Percentiles rank a stretch among this genome's conserved stretches.
Evolutionary conservation across 768 basidiomycete genomes (phyloP).

Genomic region (Naganishia kalamii): DNA sequence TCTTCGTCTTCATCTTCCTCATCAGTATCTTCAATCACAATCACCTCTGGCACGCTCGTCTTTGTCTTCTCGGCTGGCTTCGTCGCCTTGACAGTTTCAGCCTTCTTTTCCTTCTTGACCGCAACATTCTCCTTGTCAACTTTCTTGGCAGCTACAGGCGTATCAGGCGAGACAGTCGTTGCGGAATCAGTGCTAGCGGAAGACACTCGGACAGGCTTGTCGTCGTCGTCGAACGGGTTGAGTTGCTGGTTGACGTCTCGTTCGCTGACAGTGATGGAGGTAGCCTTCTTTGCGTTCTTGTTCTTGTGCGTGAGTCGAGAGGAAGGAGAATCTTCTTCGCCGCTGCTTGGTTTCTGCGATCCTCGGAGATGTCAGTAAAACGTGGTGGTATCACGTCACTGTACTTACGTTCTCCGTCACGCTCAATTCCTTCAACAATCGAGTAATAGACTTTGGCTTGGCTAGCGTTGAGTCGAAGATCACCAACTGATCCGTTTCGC

Average conservation of each 20-base stretch:
- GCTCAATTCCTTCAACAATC: conserved; percentile 10
- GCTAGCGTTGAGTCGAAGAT: background rate
- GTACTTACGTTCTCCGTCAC: conserved; percentile 9
- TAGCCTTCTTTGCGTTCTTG: background rate
- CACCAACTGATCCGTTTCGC: background rate
- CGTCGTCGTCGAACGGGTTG: conserved; percentile 10
- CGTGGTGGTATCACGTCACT: no score
- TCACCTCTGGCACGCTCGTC: background rate
- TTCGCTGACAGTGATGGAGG: background rate
- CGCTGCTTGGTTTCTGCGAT: conserved; percentile 3
- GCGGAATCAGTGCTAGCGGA: conserved; percentile 13
- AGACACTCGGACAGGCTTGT: conserved; percentile 12
- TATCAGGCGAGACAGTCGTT: conserved; percentile 5
- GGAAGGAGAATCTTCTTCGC: conserved; percentile 9
- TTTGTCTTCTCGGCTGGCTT: background rate
- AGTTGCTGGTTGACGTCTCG: conserved; percentile 1
- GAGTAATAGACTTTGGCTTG: conserved; percentile 15
- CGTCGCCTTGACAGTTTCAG: no score
- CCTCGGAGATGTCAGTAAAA: background rate
- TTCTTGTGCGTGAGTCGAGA: conserved; percentile 11
- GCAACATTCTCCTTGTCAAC: conserved; percentile 8
- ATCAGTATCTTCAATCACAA: conserved; percentile 9
- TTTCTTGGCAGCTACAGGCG: background rate
- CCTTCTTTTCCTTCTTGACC: conserved; percentile 10
- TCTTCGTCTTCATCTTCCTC: conserved; percentile 8